phyloP scores from a whole-genome alignment of 2,329 filamentous ascomycete genomes.

The Intubia oerlemansii region DNA sequence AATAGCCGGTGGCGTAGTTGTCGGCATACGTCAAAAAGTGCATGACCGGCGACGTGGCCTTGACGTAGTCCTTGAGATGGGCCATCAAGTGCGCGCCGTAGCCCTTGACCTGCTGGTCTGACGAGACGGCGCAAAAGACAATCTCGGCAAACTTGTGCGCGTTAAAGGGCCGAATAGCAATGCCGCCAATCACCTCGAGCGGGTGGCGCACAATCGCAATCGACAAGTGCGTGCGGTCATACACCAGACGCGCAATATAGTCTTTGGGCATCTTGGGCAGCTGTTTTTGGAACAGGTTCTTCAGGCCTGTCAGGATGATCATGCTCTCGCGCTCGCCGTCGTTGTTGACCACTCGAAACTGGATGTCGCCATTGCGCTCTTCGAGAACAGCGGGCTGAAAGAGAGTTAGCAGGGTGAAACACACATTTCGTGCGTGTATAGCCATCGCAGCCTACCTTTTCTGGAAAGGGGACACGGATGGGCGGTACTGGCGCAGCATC shows the following conservation, averaged over 20 bases:
- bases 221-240: slow-evolving; percentile 86
- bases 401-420: not conserved
- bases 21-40: slow-evolving; percentile 97
- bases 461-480: slow-evolving; percentile 63
- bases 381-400: slow-evolving; percentile 61
- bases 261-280: slow-evolving; percentile 98
- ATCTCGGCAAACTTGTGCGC: slow-evolving; percentile 89
- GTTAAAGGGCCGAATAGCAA: slow-evolving; percentile 89
- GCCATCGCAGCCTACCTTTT: slow-evolving; percentile 48
- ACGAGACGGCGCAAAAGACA: slow-evolving; percentile 94
- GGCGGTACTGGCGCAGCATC: slow-evolving; percentile 19
- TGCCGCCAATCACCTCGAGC: slow-evolving; percentile 85
- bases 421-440: too few species aligned
- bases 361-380: slow-evolving; percentile 82
- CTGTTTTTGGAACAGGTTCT: slow-evolving; percentile 97
- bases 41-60: slow-evolving; percentile 91
- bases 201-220: slow-evolving; percentile 97
- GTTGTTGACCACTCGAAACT: slow-evolving; percentile 96
- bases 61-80: slow-evolving; percentile 94
- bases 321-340: slow-evolving; percentile 72
- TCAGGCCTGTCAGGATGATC: slow-evolving; percentile 86
- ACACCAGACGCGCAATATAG: slow-evolving; percentile 92
- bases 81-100: slow-evolving; percentile 97
- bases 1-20: slow-evolving; percentile 97
- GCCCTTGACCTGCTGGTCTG: slow-evolving; percentile 95